Base-by-base conservation (phyloP, 108 stramenopile species). In the Skeletonema costatum region DNA sequence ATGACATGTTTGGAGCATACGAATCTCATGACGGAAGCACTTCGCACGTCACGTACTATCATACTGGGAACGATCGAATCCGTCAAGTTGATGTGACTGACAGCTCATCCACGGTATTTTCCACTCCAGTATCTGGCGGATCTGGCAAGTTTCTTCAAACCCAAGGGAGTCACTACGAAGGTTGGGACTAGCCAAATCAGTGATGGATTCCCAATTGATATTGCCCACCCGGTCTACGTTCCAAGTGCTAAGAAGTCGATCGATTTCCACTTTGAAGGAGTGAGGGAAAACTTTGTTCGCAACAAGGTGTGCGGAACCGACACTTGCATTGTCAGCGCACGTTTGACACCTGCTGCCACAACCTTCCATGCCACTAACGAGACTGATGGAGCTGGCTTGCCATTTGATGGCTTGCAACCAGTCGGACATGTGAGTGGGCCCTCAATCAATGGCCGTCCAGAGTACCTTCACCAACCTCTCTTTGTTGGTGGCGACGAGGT, bases 391-490 rank as follows among this genome's bases (percentile, higher is more conserved):
- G 33, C 75, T n/a, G 85, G 85, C n/a, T 46, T 86, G 60, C 85
- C 85, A 5, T 86, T 58, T 51, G 41, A 80, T 68, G 85, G 85
- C n/a, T 59, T 86, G 59, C 78, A 86, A 65, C 82, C 85, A 36
- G 46, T 83, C n/a, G 85, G 82, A 17, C 78, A 83, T 50, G 17
- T 74, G 33, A 78, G 32, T 9, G 85, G 82, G 48, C 82, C 78
- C 48, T 79, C 85, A 38, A 58, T 35, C 53, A 78, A 76, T 19
- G 85, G 85, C 51, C 85, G 81, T 69, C 85, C 85, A 42, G 80
- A 78, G 76, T 85, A 77, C 51, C 32, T 86, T 41, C 85, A 86
- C 70, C 77, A 86, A 2, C 85, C 85, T 48, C 74, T 83, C 50
- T 86, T 56, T 53, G 70, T 83, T 19, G 51, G 75, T 62, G 85